Evolutionary conservation across 306 rosid species (phyloP).

Genomic region (Cucurbita moschata): DNA sequence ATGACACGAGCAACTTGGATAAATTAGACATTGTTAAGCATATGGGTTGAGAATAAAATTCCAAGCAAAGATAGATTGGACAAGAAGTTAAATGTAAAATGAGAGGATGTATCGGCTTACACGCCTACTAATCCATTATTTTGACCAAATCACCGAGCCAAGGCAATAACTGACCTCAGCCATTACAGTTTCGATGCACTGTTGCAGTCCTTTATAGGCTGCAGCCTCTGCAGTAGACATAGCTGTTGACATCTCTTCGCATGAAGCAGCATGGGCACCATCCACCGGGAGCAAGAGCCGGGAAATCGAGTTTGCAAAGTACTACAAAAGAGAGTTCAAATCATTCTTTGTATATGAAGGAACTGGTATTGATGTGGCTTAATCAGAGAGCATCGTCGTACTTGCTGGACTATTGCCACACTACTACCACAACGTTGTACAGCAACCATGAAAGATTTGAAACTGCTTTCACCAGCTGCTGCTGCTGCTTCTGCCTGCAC

Average conservation of each 20-base stretch:
- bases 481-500: constrained; percentile 98
- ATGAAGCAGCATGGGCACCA: constrained; percentile 98
- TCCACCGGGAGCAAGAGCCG: constrained; percentile 96
- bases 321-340: constrained; percentile 29
- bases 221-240: constrained; percentile 99
- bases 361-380: constrained; percentile 3
- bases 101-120: neutral
- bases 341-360: neutral
- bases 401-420: constrained; percentile 97
- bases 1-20: neutral
- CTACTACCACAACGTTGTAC: constrained; percentile 99
- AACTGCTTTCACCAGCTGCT: constrained; percentile 99
- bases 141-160: neutral
- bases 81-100: neutral
- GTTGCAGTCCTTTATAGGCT: constrained; percentile 89
- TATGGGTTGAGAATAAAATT: neutral
- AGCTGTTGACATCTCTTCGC: constrained; percentile 97
- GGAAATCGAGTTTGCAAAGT: constrained; percentile 85
- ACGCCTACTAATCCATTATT: neutral
- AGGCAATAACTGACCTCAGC: constrained; percentile 63
- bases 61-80: neutral
- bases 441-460: constrained; percentile 98
- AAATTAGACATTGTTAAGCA: neutral
- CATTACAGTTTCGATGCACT: constrained; percentile 97
- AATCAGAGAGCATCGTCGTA: constrained; percentile 24